Conservation (phyloP, 306 rosid genomes). For the Quercus mongolica region DNA sequence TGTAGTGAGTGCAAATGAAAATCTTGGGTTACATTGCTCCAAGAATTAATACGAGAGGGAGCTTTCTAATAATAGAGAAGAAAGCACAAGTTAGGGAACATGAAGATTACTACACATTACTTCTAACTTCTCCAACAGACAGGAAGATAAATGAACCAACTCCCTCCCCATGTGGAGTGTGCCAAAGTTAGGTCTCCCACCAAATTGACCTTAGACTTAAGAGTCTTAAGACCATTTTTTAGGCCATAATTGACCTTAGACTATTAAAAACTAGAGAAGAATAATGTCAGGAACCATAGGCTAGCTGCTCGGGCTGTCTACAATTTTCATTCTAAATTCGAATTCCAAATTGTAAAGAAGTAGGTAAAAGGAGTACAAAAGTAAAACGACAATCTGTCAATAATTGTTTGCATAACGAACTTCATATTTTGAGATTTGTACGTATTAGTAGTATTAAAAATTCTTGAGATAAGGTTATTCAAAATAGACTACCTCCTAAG, state of each 20-base stretch:
- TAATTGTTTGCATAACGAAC: background rate
- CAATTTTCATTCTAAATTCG: background rate
- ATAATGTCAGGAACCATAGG: background rate
- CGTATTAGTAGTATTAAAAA: background rate
- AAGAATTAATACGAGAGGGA: background rate
- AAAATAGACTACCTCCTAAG: too few species aligned
- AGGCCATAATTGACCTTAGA: slow-evolving; percentile 6
- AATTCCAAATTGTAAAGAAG: background rate
- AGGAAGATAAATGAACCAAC: background rate
- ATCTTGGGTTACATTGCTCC: background rate
- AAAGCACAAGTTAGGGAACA: background rate
- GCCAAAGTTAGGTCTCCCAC: slow-evolving; percentile 37
- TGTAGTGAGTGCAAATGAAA: background rate
- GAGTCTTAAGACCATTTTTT: too few species aligned
- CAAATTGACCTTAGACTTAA: background rate
- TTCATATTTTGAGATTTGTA: background rate
- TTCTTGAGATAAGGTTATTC: background rate
- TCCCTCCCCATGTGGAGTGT: slow-evolving; percentile 12
- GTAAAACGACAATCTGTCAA: background rate
- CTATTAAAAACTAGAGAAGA: background rate
- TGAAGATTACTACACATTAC: too few species aligned
- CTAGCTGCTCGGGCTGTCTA: background rate
- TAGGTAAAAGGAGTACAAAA: background rate
- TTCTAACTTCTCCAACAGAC: too few species aligned
- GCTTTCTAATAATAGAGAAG: background rate